phyloP scores from a whole-genome alignment of 2,329 filamentous ascomycete genomes.

The Fusarium sp. region DNA sequence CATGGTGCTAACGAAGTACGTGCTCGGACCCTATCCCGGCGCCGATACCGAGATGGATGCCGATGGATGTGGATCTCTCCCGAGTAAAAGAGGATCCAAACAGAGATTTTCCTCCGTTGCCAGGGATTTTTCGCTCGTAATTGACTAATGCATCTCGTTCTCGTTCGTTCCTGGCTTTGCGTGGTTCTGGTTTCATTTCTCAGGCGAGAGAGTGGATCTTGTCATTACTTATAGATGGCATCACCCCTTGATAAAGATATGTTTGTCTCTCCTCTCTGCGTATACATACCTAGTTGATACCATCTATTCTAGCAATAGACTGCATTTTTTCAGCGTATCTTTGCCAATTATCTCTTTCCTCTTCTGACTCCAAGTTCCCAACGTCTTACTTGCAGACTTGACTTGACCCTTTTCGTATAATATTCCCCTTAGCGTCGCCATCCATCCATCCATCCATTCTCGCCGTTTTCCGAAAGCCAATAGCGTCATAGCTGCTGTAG shows the following conservation, averaged over 20 bases:
- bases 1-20: background rate
- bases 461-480: slow-evolving; percentile 13
- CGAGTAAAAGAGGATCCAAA: slow-evolving; percentile 12
- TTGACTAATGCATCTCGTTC: slow-evolving; percentile 29
- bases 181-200: slow-evolving; percentile 10
- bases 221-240: slow-evolving; percentile 39
- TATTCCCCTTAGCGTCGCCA: slow-evolving; percentile 33
- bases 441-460: slow-evolving; percentile 8
- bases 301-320: background rate
- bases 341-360: background rate
- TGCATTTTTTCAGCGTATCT: slow-evolving; percentile 6
- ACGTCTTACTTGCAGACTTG: slow-evolving; percentile 7
- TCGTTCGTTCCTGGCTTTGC: background rate
- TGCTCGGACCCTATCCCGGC: slow-evolving; percentile 22
- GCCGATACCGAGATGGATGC: slow-evolving; percentile 42
- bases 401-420: slow-evolving; percentile 23
- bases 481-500: slow-evolving; percentile 45
- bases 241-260: slow-evolving; percentile 31
- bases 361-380: slow-evolving; percentile 6
- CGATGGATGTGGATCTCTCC: slow-evolving; percentile 34
- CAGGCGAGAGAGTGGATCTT: slow-evolving; percentile 21
- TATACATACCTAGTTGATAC: no score
- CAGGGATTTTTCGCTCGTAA: slow-evolving; percentile 30
- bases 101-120: slow-evolving; percentile 26
- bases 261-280: background rate